Evolutionary conservation across 495 filamentous ascomycete genomes (phyloP).

Genomic region (Niebla homalea): DNA sequence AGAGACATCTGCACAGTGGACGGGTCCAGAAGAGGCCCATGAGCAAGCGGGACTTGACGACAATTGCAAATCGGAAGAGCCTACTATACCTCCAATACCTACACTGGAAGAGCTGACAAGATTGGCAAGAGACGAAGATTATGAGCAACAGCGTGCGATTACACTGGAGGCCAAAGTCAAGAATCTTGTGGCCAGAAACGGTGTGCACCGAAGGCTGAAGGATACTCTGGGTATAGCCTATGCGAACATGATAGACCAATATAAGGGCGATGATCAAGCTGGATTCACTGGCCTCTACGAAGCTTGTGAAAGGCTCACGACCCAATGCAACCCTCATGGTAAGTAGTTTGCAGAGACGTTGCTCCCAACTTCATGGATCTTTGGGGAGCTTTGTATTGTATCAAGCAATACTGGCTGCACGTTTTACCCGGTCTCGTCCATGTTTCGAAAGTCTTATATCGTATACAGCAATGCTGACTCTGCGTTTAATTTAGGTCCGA

Average conservation of each 20-base stretch:
- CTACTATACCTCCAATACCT: not conserved
- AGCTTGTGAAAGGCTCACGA: conserved; percentile 75
- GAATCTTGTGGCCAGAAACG: conserved; percentile 6
- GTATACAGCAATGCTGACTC: too few species aligned
- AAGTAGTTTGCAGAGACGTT: too few species aligned
- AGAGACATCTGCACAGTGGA: not conserved
- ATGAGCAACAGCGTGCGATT: conserved; percentile 2
- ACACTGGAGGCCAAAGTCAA: conserved; percentile 3
- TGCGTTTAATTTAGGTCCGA: too few species aligned
- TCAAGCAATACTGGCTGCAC: too few species aligned
- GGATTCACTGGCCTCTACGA: conserved; percentile 78
- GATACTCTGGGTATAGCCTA: conserved; percentile 10
- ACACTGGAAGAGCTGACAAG: conserved; percentile 8
- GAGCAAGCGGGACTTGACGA: too few species aligned
- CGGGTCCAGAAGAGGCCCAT: too few species aligned
- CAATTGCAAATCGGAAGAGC: not conserved
- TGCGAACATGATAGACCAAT: conserved; percentile 69
- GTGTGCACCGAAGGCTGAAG: conserved; percentile 12
- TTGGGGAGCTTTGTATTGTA: too few species aligned
- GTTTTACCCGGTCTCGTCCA: too few species aligned
- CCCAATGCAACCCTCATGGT: conserved; percentile 16
- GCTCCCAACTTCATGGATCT: too few species aligned
- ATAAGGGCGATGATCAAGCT: conserved; percentile 80
- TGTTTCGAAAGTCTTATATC: too few species aligned
- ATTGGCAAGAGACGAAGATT: conserved; percentile 5